Evolutionary conservation across 192 early-diverging fungal species (phyloP), one percentile per base, ranked within the genome.

Genomic region (Coemansia asiatica): DNA sequence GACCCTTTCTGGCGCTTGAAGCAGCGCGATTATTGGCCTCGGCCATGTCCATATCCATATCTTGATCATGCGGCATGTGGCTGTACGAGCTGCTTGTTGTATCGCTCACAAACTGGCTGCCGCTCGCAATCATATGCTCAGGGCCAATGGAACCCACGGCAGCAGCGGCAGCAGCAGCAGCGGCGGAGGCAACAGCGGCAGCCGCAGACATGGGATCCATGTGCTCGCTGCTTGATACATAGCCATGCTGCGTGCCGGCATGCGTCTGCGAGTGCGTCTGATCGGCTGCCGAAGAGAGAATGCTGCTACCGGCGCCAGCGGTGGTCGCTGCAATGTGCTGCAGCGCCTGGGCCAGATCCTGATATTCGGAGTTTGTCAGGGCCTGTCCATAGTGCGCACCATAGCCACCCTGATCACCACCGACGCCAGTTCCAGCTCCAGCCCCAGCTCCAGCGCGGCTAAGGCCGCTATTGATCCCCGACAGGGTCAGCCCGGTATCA

Each of bases 261-360:
- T 67, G 57, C 35, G 50, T 38, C 16, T 48, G 59, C 6, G 22
- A 25, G 23, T 48, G 59, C 40, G 23, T 13, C 16, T 60, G 38
- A 12, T 47, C 26, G 21, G 22, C 66, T 1, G 21, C 47, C 12
- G 66, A 33, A 4, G 66, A 51, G 1, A 67, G 22, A 21, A 60
- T 54, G 18, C 68, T 56, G 26, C 66, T 33, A 15, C 63, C 66
- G 8, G 68, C 18, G 22, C 61, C 63, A 4, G 66, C 16, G 0
- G 72, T 63, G 4, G 78, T 69, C 1, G 75, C 75, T 2, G 75
- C 75, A 22, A 81, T 81, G 56, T 75, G 69, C 56, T 61, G 78
- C 29, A 80, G 66, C 16, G 72, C 78, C 56, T 80, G 78, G 25
- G 72, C 78, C 46, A 80, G 49, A 47, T 80, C 72, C 40, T 66